Evolutionary conservation across 2,329 filamentous ascomycete genomes (phyloP).

Genomic region (Scedosporium minutisporum): DNA sequence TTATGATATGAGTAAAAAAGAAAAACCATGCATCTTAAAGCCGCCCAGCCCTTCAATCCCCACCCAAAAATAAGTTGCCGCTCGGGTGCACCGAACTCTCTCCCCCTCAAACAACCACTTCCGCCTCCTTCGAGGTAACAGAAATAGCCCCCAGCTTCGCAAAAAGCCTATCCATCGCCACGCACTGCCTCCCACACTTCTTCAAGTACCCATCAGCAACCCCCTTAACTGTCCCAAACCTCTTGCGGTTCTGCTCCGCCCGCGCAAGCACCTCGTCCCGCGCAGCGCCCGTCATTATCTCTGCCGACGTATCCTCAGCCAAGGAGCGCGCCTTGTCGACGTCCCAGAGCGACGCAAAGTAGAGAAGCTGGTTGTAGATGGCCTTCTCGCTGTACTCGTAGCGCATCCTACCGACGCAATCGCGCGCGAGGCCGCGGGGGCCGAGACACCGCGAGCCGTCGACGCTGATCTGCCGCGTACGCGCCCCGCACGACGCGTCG

Average conservation of each 20-base stretch:
- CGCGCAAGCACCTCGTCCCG: conserved; percentile 60
- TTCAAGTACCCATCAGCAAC: conserved; percentile 78
- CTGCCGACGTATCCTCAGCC: conserved; percentile 37
- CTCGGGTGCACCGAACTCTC: not conserved
- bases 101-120: not conserved
- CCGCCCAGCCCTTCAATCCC: not conserved
- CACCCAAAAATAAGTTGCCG: not conserved
- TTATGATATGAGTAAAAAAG: not conserved
- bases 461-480: conserved; percentile 85
- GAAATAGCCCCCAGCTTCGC: conserved; percentile 47
- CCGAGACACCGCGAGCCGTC: conserved; percentile 87
- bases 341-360: conserved; percentile 78
- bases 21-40: not conserved
- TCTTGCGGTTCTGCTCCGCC: conserved; percentile 69
- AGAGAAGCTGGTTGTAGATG: conserved; percentile 90
- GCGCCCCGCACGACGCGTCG: conserved; percentile 74
- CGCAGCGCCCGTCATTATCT: conserved; percentile 36
- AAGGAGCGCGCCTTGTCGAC: conserved; percentile 65
- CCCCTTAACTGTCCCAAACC: conserved; percentile 67
- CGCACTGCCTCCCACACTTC: conserved; percentile 86
- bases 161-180: conserved; percentile 86
- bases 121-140: not conserved
- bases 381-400: conserved; percentile 84
- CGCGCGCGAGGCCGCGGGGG: conserved; percentile 71
- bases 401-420: conserved; percentile 78